phyloP scores from a whole-genome alignment of 1,284 basidiomycete species.

The Kwoniella shivajii region DNA sequence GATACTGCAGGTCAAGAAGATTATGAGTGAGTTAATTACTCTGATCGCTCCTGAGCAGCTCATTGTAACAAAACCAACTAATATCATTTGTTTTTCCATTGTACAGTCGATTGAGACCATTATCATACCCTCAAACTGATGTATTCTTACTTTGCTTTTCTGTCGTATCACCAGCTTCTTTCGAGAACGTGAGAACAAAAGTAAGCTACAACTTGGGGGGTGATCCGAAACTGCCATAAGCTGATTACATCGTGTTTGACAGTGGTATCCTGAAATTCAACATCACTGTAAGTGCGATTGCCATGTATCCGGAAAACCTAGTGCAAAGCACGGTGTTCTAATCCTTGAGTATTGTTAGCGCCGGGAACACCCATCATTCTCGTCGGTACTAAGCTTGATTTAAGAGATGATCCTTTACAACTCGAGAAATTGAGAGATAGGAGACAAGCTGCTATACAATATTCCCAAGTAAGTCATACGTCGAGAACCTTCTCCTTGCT shows the following conservation, averaged over 20 bases:
- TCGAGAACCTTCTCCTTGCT: background rate
- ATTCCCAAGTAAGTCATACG: constrained; percentile 50
- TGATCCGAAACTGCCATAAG: background rate
- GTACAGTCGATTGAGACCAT: constrained; percentile 86
- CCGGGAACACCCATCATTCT: constrained; percentile 92
- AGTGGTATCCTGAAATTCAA: constrained; percentile 57
- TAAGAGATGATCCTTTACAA: constrained; percentile 89
- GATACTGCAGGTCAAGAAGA: constrained; percentile 99
- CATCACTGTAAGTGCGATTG: constrained; percentile 46
- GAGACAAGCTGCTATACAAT: constrained; percentile 91
- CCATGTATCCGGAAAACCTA: background rate
- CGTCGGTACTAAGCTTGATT: constrained; percentile 96
- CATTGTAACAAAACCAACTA: background rate
- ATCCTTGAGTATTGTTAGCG: constrained; percentile 59
- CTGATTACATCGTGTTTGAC: background rate
- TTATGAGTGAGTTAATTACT: constrained; percentile 53
- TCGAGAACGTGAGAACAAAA: constrained; percentile 98
- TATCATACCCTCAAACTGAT: constrained; percentile 99
- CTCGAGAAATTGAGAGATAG: constrained; percentile 93
- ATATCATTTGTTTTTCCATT: background rate
- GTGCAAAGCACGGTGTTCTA: background rate
- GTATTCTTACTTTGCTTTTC: constrained; percentile 99
- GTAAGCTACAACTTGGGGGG: constrained; percentile 52
- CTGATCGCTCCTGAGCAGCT: no score
- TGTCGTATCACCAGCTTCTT: constrained; percentile 93